These are phyloP conservation scores for Quercus lobata DNA, from an alignment of 331 rosid species.

Conservation along the genomic window DNA sequence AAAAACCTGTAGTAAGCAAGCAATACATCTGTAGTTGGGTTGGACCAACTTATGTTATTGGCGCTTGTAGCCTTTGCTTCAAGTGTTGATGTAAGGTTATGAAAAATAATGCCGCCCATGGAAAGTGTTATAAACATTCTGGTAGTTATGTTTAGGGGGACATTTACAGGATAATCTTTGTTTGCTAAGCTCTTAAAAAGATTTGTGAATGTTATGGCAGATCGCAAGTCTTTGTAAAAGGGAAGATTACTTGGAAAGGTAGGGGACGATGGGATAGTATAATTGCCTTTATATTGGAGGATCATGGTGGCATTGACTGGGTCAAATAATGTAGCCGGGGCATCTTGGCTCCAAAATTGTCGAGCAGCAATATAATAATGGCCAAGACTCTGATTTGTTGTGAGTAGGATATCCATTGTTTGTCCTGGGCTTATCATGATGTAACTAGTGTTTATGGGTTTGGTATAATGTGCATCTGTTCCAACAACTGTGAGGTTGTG, in stretches of 20 bases:
- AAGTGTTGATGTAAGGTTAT: conserved; percentile 3
- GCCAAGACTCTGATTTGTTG: conserved; percentile 34
- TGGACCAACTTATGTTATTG: too few relatives aligned
- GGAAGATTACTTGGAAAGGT: neutral
- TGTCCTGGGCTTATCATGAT: conserved; percentile 55
- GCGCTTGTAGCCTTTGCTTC: too few relatives aligned
- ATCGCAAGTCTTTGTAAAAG: neutral
- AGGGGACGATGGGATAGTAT: neutral
- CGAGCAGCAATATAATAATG: conserved; percentile 33
- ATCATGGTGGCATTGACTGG: conserved; percentile 33
- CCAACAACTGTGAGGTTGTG: conserved; percentile 44
- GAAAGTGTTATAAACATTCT: conserved; percentile 35
- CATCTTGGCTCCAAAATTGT: neutral
- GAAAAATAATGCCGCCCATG: conserved; percentile 33
- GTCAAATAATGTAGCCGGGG: neutral
- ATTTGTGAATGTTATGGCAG: conserved; percentile 4
- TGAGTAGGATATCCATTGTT: conserved; percentile 43
- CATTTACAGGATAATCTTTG: conserved; percentile 21
- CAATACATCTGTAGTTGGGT: too few relatives aligned
- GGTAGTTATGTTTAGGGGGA: conserved; percentile 22
- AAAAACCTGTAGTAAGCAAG: too few relatives aligned
- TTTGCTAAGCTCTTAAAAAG: conserved; percentile 17
- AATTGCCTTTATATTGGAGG: conserved; percentile 1
- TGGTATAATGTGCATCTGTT: conserved; percentile 39
- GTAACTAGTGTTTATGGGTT: conserved; percentile 35